A percentile compares a stretch with the other conserved stretches of the same genome.
Conservation (phyloP, 106 monocot species). For the Dendrobium huoshanense region DNA sequence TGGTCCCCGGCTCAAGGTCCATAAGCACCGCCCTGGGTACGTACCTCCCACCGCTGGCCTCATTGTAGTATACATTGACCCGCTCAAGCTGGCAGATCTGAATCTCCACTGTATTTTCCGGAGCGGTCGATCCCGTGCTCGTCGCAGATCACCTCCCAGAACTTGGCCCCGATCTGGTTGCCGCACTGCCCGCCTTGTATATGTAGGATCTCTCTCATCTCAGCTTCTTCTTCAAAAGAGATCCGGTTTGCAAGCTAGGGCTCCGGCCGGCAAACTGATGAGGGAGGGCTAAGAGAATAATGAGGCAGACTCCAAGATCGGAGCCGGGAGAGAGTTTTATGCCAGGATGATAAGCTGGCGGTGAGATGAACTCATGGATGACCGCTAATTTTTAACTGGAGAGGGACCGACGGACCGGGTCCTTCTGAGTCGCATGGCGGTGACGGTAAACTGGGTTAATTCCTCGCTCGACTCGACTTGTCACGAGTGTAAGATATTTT, state of each 20-base stretch:
- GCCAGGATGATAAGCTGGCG: neutral
- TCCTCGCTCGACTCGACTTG: no score
- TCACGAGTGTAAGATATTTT: no score
- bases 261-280: neutral
- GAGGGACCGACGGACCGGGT: no score
- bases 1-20: slow-evolving; percentile 66
- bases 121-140: slow-evolving; percentile 69
- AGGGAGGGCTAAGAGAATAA: neutral
- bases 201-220: slow-evolving; percentile 80
- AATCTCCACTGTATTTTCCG: slow-evolving; percentile 56
- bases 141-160: slow-evolving; percentile 85
- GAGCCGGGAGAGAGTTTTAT: neutral
- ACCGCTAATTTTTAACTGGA: neutral
- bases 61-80: slow-evolving; percentile 67
- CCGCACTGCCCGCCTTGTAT: slow-evolving; percentile 80
- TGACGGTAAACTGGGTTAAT: no score
- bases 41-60: slow-evolving; percentile 57
- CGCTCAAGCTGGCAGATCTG: slow-evolving; percentile 58
- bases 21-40: slow-evolving; percentile 60
- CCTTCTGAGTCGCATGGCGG: no score
- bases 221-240: neutral
- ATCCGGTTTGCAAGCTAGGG: neutral
- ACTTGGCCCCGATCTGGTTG: slow-evolving; percentile 90
- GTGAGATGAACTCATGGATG: neutral
- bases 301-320: neutral